Base-by-base conservation (phyloP, 306 rosid species). In the Rosa multiflora region DNA sequence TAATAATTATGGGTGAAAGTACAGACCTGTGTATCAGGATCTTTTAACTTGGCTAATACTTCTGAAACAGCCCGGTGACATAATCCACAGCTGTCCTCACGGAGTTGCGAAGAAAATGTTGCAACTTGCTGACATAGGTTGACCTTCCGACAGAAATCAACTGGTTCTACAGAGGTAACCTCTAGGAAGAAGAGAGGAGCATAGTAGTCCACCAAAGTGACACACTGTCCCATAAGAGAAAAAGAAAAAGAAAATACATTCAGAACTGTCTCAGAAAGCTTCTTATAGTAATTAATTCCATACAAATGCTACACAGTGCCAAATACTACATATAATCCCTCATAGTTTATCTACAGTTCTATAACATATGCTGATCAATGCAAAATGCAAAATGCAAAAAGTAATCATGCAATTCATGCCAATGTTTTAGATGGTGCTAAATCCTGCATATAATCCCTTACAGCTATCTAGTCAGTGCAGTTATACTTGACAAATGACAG, bases 171-270 rank as follows among this genome's bases (percentile, higher is more conserved):
- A 17, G 89, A 26, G 80, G 89, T 55, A 55, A 86, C 11, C 90
- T 91, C 96, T 68, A 72, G 51, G 87, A 95, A 91, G 90, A 95
- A 86, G 67, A 91, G 90, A 52, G 99, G 92, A 77, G 89, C 87
- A 80, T 95, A 95, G 69, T 89, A 79, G 85, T 93, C 90, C 89
- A 95, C 99, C 88, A 95, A 80, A 74, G 76, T 53, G 79, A 72
- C 12, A 81, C 99, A 95, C 99, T 95, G 88, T 70, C 13, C 42
- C 74, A 32, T 17, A 62, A 67, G 42, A 64, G 71, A 70, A 39
- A 81, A 17, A 59, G 78, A 53, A 79, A 15, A 49, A 20, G 26
- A 44, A 44, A 1, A 10, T 44, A 44, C 23, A 74, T 32, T 78
- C 64, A 49, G 35, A 26, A 53, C 29, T 26, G 1, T 55, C 10